Conservation (phyloP, 208 protist genomes). For the Crithidia brevicula region DNA sequence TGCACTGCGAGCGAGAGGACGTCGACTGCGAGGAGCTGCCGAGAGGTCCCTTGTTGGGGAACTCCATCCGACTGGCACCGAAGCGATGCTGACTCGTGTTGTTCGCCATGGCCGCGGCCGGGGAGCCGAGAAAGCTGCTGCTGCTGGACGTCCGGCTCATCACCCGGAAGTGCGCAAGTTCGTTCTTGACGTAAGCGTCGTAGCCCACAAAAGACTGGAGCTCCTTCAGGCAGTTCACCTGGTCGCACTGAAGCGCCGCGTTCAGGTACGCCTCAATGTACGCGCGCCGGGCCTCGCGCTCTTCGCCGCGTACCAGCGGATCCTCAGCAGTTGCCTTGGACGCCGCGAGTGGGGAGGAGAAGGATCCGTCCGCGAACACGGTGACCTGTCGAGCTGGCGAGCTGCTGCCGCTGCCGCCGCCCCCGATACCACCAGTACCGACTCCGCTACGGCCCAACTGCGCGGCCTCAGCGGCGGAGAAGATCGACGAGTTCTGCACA, state of each 20-base stretch:
- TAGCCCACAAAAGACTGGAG: slow-evolving; percentile 65
- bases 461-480: slow-evolving; percentile 11
- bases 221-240: slow-evolving; percentile 47
- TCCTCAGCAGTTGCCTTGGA: not conserved
- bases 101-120: not conserved
- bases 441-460: not conserved
- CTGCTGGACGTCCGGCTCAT: slow-evolving; percentile 5
- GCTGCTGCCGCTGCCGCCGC: not conserved
- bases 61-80: not conserved
- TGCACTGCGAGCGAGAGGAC: slow-evolving; percentile 15
- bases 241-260: slow-evolving; percentile 20
- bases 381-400: not conserved
- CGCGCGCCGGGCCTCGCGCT: slow-evolving; percentile 34
- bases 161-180: slow-evolving; percentile 18
- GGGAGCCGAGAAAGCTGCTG: slow-evolving; percentile 2
- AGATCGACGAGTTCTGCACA: slow-evolving; percentile 41
- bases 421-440: not conserved
- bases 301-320: slow-evolving; percentile 16
- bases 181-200: slow-evolving; percentile 29
- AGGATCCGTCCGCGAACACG: not conserved
- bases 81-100: not conserved
- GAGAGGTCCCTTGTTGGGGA: not conserved
- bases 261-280: slow-evolving; percentile 64
- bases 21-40: slow-evolving; percentile 7
- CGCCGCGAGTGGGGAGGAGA: not conserved